phyloP scores from a whole-genome alignment of 164 flowering plant species.

The Chimonanthus praecox region DNA sequence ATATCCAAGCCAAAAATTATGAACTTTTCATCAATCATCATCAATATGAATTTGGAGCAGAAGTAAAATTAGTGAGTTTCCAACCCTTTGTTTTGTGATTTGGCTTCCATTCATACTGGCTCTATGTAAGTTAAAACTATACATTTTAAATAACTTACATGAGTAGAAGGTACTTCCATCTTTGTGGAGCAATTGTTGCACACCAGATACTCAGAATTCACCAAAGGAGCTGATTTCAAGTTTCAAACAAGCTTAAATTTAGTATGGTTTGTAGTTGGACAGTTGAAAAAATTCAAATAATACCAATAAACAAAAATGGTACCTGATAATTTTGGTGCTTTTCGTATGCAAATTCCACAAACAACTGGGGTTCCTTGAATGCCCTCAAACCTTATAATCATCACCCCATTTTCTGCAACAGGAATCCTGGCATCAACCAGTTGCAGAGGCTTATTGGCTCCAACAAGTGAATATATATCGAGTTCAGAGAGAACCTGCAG shows the following conservation, averaged over 20 bases:
- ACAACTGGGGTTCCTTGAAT: slow-evolving; percentile 62
- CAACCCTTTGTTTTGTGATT: too few species aligned
- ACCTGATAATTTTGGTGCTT: slow-evolving; percentile 44
- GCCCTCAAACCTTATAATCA: slow-evolving; percentile 57
- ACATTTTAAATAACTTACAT: slow-evolving; percentile 30
- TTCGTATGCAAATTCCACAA: slow-evolving; percentile 71
- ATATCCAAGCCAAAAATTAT: background rate
- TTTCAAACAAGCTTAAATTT: background rate
- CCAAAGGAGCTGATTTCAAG: slow-evolving; percentile 2
- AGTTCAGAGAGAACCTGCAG: slow-evolving; percentile 31
- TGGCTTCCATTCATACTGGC: background rate
- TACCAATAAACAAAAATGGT: slow-evolving; percentile 1
- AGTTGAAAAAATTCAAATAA: background rate
- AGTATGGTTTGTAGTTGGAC: background rate
- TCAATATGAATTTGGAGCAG: too few species aligned
- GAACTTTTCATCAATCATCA: background rate
- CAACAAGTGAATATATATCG: slow-evolving; percentile 67
- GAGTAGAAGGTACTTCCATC: slow-evolving; percentile 47
- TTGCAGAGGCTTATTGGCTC: slow-evolving; percentile 74
- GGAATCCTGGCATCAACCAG: slow-evolving; percentile 48
- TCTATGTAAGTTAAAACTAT: background rate
- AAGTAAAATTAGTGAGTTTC: too few species aligned
- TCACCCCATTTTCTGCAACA: slow-evolving; percentile 40
- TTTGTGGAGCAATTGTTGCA: slow-evolving; percentile 57
- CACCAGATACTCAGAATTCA: slow-evolving; percentile 28